A percentile compares a stretch with the other conserved stretches of the same genome.
Conservation (phyloP, 1,284 basidiomycete species). For the Volvariella surrecta region DNA sequence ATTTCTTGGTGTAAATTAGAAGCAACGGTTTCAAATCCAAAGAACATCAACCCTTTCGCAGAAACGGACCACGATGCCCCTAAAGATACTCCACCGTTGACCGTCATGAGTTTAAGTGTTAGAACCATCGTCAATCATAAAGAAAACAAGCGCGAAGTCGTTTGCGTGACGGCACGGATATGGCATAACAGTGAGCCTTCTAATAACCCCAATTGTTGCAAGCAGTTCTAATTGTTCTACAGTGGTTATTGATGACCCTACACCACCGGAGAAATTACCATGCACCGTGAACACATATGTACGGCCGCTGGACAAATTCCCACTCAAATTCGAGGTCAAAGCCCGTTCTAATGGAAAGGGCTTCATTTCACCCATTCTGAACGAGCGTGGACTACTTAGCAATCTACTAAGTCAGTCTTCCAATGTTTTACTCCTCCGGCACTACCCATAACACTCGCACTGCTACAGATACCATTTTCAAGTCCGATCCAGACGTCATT, state of each 20-base stretch:
- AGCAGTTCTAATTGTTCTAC: conserved; percentile 3
- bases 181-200: conserved; percentile 77
- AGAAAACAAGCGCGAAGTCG: conserved; percentile 90
- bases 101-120: conserved; percentile 82
- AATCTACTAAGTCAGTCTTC: conserved; percentile 58
- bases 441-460: conserved; percentile 6
- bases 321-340: conserved; percentile 72
- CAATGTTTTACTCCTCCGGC: background rate
- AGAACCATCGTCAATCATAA: conserved; percentile 94
- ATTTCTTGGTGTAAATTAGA: conserved; percentile 96
- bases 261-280: conserved; percentile 79
- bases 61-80: conserved; percentile 70
- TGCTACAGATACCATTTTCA: conserved; percentile 67
- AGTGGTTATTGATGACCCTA: conserved; percentile 87
- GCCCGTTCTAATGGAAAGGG: conserved; percentile 60
- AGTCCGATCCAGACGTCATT: conserved; percentile 91
- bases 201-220: conserved; percentile 2
- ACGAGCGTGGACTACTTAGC: conserved; percentile 84
- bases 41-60: conserved; percentile 79
- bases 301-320: conserved; percentile 89
- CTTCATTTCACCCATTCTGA: conserved; percentile 69
- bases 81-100: conserved; percentile 83
- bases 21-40: conserved; percentile 79
- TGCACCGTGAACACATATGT: conserved; percentile 86
- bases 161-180: conserved; percentile 77